phyloP scores from a whole-genome alignment of 139 green algal genomes.

The Chlamydomonas sp. region DNA sequence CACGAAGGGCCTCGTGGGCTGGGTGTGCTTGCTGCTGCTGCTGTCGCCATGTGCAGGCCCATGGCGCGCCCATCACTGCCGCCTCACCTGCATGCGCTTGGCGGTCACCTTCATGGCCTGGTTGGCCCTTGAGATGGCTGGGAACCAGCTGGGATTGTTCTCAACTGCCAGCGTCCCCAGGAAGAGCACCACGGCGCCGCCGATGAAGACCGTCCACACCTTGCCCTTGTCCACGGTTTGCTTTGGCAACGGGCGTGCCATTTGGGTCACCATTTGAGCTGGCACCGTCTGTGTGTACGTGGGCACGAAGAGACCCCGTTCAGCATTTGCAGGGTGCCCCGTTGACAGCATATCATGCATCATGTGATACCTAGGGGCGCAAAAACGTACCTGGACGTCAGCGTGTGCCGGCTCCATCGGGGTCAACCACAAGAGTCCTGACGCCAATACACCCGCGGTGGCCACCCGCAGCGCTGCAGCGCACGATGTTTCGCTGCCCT shows the following conservation, averaged over 20 bases:
- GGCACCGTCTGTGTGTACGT: conserved; percentile 64
- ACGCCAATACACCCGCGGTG: background rate
- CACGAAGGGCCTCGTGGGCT: no score
- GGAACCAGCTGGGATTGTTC: conserved; percentile 79
- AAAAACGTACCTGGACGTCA: conserved; percentile 32
- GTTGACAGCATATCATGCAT: background rate
- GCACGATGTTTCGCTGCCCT: background rate
- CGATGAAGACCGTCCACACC: conserved; percentile 75
- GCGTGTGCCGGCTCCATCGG: background rate
- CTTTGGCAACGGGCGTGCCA: conserved; percentile 70
- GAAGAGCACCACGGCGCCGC: conserved; percentile 75
- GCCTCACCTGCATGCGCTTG: background rate
- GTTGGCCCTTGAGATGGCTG: conserved; percentile 83
- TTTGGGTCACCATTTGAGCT: conserved; percentile 43
- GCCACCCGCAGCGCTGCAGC: background rate
- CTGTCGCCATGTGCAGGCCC: background rate
- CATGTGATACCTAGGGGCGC: background rate
- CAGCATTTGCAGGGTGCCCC: background rate
- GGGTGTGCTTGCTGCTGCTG: background rate
- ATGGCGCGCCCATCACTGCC: background rate
- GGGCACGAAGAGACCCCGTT: no score
- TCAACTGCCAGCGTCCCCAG: conserved; percentile 71
- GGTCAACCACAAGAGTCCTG: conserved; percentile 7
- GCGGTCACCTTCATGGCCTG: conserved; percentile 59
- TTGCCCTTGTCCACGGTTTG: conserved; percentile 77